Base-by-base conservation (phyloP, 805 yeast genomes). In the Grigorovia yakushimaensis region DNA sequence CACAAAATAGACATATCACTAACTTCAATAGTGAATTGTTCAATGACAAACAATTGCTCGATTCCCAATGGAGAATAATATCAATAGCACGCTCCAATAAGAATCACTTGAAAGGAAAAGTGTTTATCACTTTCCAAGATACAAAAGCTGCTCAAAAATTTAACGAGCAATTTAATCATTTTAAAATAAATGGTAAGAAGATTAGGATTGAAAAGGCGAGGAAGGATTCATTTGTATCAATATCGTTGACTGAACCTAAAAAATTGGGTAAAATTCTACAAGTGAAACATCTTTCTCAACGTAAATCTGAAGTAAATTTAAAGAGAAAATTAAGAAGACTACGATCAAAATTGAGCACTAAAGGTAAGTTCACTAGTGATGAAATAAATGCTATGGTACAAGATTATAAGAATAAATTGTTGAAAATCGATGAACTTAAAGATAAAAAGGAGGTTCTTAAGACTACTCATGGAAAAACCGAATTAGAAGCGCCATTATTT, bases 311-410 rank as follows among this genome's bases (percentile, higher is more conserved):
- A 20, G 17, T 37, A 15, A 44, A 48, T 24, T 23, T 52, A 35
- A 56, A 50, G 39, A 52, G 67, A 36, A 49, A 49, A 17, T 4
- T 53, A 22, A 57, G 67, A 49, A 48, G 67, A 39, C 41, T 61
- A 11, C 55, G 61, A 44, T 33, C 41, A 10, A 54, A 50, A 42
- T 52, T 63, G 20, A 49, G 58, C 40, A 39, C 37, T 23, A 58
- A 57, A 39, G 60, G 57, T 5, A 18, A 17, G 5, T n/a, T 17
- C 20, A 52, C 46, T 4, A 58, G 50, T 8, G 51, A 44, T 2
- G 52, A 51, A 15, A 52, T 57, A 9, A 44, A 47, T 22, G 45
- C 46, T 1, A 46, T 51, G 10, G 47, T 47, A 5, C 27, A 47
- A 15, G 27, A 17, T 11, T 44, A 44, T 38, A 44, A 24, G 13